Evolutionary conservation across 176 grass and related monocot species (phyloP), one percentile per base, ranked within the genome.

Genomic region (Neostapfia colusana): DNA sequence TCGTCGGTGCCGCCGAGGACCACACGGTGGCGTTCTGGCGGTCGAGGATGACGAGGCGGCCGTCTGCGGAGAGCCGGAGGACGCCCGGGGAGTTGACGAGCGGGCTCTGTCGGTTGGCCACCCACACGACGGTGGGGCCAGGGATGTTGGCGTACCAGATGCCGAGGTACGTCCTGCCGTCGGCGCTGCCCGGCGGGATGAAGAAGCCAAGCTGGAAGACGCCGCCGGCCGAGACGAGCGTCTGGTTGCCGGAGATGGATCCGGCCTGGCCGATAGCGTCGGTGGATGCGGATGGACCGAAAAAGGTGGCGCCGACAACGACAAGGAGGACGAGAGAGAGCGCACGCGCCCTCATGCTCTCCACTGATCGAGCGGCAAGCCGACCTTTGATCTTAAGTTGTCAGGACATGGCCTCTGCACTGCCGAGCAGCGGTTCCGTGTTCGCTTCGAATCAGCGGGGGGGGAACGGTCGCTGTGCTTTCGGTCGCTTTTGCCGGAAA

Each of bases 161-260:
- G 8, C 80, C 67, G 53, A 88, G 85, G 67, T 83, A 83, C 74
- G 62, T 67, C 26, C 66, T 25, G 55, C 67, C 21, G 16, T 36
- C 80, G 10, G 37, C 24, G 40, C n/a, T 56, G 48, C 58, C 78
- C 38, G 42, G 80, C 38, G 42, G 80, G 69, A 16, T 73, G 86
- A 95, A 91, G 86, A 95, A 95, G 23, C 92, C 81, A 13, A 95
- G 83, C 55, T 74, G 7, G 68, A 89, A 95, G 31, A 86, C 51
- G 14, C 69, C 73, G 24, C 61, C 65, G 11, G 76, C 41, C 4
- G 92, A 95, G 63, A 89, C 31, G 48, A 95, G 83, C 49, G 86
- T 87, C 76, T 91, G 73, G 41, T 88, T 72, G 54, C 75, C 50
- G 40, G 37, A 48, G 67, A 95, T 3, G 43, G 78, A 60, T 35